A percentile compares a stretch with the other conserved stretches of the same genome.
Evolutionary conservation across 768 basidiomycete species (phyloP).

Genomic region (Leccinum disarticulatum): DNA sequence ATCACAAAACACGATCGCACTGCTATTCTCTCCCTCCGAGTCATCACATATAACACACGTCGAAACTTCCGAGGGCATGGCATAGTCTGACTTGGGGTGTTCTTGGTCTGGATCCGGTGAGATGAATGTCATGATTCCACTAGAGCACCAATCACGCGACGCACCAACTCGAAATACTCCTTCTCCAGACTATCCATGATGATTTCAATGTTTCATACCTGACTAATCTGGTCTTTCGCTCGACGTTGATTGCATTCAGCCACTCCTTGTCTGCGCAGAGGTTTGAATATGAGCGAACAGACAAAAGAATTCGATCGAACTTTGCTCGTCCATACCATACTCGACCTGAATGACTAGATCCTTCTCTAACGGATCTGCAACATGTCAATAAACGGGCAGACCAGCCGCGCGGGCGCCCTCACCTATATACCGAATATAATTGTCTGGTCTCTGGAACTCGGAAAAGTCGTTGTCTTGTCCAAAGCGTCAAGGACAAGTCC

Average conservation of each 20-base stretch:
- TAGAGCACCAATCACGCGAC: constrained; percentile 24
- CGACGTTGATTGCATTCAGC: constrained; percentile 82
- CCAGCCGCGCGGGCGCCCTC: constrained; percentile 19
- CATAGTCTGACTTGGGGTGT: constrained; percentile 84
- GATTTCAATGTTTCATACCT: constrained; percentile 86
- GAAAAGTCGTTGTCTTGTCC: constrained; percentile 62
- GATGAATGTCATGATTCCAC: constrained; percentile 5
- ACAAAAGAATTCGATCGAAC: constrained; percentile 39
- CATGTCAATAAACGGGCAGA: constrained; percentile 8
- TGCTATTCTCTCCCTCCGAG: constrained; percentile 97
- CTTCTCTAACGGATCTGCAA: constrained; percentile 82
- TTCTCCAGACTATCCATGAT: constrained; percentile 98
- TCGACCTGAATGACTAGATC: constrained; percentile 93
- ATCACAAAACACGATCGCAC: constrained; percentile 99
- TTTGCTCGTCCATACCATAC: constrained; percentile 99
- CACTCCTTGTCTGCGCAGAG: constrained; percentile 79
- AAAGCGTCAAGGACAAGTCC: constrained; percentile 14
- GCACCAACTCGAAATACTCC: constrained; percentile 96
- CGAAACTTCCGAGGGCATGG: constrained; percentile 90
- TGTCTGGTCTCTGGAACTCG: constrained; percentile 72
- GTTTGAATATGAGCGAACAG: constrained; percentile 5
- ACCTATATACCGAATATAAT: constrained; percentile 93
- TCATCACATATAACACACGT: constrained; percentile 98
- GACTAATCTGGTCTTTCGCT: constrained; percentile 74
- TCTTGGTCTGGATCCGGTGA: constrained; percentile 67